Conservation (phyloP, 108 stramenopile genomes). For the Nitzschia inconspicua region DNA sequence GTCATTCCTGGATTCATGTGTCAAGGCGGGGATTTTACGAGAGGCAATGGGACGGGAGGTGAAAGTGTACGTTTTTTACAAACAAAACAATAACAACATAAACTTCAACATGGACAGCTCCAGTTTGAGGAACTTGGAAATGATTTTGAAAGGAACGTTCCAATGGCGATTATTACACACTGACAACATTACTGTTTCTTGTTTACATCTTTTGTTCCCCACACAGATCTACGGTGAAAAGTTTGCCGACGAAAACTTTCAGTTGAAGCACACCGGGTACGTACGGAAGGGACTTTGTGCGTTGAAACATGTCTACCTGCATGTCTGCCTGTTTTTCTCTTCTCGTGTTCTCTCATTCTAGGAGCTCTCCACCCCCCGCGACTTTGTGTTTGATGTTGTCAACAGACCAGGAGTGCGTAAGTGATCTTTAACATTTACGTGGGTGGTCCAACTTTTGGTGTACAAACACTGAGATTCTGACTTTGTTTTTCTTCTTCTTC, state of each 20-base stretch:
- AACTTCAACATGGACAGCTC: neutral
- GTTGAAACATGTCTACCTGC: no score
- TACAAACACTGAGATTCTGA: no score
- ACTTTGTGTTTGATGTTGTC: no score
- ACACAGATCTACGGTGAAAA: constrained; percentile 87
- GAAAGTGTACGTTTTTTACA: constrained; percentile 23
- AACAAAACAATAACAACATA: neutral
- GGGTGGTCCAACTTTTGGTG: neutral
- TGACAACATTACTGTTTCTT: neutral
- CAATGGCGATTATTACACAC: no score
- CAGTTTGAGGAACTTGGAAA: no score
- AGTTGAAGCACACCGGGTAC: constrained; percentile 69
- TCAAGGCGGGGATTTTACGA: constrained; percentile 94
- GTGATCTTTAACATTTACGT: neutral
- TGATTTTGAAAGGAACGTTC: no score
- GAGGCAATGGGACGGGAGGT: constrained; percentile 49
- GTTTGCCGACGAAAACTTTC: constrained; percentile 97
- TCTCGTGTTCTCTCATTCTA: no score
- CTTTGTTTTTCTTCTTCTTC: no score
- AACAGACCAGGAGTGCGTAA: no score
- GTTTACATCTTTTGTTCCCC: neutral
- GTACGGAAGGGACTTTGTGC: constrained; percentile 6
- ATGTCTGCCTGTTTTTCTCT: no score
- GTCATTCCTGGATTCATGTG: constrained; percentile 76
- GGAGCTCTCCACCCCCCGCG: no score